These are phyloP conservation scores for Fistulifera solaris DNA, from an alignment of 108 stramenopile genomes.

Conservation along the genomic window DNA sequence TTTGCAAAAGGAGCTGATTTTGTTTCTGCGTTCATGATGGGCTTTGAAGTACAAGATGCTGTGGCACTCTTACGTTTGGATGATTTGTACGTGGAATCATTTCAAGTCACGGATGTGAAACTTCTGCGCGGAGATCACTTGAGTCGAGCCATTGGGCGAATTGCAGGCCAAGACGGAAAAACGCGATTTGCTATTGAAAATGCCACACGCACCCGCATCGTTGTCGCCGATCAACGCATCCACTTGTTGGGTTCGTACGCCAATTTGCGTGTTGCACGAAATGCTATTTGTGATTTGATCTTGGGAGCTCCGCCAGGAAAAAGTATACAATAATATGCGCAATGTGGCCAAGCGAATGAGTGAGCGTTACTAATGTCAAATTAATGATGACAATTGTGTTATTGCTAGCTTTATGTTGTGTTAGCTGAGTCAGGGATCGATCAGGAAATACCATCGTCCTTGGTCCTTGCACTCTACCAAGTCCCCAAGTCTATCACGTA, in stretches of 20 bases:
- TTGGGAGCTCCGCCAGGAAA: conserved; percentile 99
- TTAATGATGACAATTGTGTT: not conserved
- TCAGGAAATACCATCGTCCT: too few relatives aligned
- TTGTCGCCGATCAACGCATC: conserved; percentile 93
- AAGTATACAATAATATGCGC: conserved; percentile 99
- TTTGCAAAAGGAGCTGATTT: conserved; percentile 96
- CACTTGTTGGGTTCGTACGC: conserved; percentile 93
- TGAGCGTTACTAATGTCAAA: conserved; percentile 76
- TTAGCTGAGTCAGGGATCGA: too few relatives aligned
- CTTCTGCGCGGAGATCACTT: conserved; percentile 93
- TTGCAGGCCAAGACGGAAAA: conserved; percentile 98
- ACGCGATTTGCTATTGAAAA: conserved; percentile 99
- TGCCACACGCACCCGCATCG: conserved; percentile 96
- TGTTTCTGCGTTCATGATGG: conserved; percentile 95
- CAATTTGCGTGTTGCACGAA: conserved; percentile 96
- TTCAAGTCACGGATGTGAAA: conserved; percentile 97
- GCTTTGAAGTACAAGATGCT: conserved; percentile 46
- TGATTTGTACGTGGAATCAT: conserved; percentile 96
- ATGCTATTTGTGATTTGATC: conserved; percentile 98
- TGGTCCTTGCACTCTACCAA: too few relatives aligned
- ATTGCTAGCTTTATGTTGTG: too few relatives aligned
- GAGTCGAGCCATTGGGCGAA: conserved; percentile 94
- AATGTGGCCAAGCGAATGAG: conserved; percentile 96
- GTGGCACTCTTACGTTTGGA: conserved; percentile 44
- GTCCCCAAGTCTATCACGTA: too few relatives aligned